A percentile compares a stretch with the other conserved stretches of the same genome.
Conservation (phyloP, 2,329 filamentous ascomycete species). For the Clarireedia homoeocarpa region DNA sequence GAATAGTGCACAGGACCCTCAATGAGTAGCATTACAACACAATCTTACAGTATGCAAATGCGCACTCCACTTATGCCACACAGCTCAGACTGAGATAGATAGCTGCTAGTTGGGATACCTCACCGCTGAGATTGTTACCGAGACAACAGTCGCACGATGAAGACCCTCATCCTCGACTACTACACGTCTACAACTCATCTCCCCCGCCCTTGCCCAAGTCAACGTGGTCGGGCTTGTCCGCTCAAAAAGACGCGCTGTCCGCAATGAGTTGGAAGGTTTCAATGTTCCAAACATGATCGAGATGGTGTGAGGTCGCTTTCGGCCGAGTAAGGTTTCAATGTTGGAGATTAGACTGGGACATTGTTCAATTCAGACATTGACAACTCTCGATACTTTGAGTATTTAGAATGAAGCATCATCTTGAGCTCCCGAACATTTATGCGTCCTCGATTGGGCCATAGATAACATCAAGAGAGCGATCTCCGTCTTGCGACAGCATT, state of each 20-base stretch:
- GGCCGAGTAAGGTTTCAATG: not conserved
- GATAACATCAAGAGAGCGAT: no score
- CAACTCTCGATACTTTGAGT: not conserved
- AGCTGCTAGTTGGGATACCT: constrained; percentile 2
- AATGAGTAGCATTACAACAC: constrained; percentile 4
- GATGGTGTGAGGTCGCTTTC: not conserved
- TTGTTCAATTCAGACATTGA: not conserved
- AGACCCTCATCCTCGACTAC: constrained; percentile 2
- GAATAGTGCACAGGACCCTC: constrained; percentile 1
- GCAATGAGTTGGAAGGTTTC: not conserved
- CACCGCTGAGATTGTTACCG: constrained; percentile 11
- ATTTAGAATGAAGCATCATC: not conserved
- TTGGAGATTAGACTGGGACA: not conserved
- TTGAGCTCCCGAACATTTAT: not conserved
- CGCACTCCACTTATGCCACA: constrained; percentile 6
- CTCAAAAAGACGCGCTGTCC: not conserved
- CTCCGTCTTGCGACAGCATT: no score
- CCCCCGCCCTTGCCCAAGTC: constrained; percentile 1
- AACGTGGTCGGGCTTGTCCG: constrained; percentile 3
- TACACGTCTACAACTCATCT: constrained; percentile 4
- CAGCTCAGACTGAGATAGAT: constrained; percentile 3
- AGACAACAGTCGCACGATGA: constrained; percentile 1
- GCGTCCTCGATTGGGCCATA: no score
- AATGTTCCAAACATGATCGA: not conserved
- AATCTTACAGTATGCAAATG: constrained; percentile 8